Percentiles rank a stretch among this genome's conserved stretches.
These are phyloP conservation scores for Mycosphaerella arachidis DNA, from an alignment of 2,329 filamentous ascomycete species.

Conservation along the genomic window DNA sequence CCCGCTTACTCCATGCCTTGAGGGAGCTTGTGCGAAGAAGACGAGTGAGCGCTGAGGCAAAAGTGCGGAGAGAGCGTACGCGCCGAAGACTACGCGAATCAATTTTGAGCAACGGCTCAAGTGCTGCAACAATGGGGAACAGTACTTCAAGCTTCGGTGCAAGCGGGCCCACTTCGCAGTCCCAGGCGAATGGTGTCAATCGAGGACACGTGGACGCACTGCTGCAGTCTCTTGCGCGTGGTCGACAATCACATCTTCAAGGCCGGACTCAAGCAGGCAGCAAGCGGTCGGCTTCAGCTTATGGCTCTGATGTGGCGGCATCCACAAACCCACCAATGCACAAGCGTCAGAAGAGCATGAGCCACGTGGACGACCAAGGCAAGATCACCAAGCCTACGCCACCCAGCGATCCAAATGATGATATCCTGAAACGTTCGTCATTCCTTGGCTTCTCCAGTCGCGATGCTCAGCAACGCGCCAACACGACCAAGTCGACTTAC, in stretches of 20 bases:
- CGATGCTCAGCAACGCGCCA: constrained; percentile 27
- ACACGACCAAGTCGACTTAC: constrained; percentile 48
- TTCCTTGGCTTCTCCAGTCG: constrained; percentile 28
- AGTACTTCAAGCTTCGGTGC: constrained; percentile 6
- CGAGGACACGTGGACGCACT: background rate
- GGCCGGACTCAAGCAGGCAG: constrained; percentile 19
- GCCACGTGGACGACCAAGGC: constrained; percentile 23
- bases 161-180: background rate
- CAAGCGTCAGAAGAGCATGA: constrained; percentile 30
- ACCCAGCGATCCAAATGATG: constrained; percentile 8
- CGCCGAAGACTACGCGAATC: constrained; percentile 22
- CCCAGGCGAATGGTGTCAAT: background rate
- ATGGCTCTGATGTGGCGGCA: constrained; percentile 12
- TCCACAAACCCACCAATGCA: constrained; percentile 12
- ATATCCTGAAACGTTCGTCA: constrained; percentile 27
- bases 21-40: constrained; percentile 34
- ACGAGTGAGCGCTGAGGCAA: constrained; percentile 34
- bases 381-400: constrained; percentile 19
- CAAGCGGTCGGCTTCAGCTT: constrained; percentile 26
- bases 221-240: background rate
- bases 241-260: constrained; percentile 8
- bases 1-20: constrained; percentile 27
- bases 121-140: constrained; percentile 7
- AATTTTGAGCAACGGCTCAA: constrained; percentile 9
- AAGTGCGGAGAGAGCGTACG: constrained; percentile 33